Base-by-base conservation (phyloP, 345 rosid species). In the Linum usitatissimum region DNA sequence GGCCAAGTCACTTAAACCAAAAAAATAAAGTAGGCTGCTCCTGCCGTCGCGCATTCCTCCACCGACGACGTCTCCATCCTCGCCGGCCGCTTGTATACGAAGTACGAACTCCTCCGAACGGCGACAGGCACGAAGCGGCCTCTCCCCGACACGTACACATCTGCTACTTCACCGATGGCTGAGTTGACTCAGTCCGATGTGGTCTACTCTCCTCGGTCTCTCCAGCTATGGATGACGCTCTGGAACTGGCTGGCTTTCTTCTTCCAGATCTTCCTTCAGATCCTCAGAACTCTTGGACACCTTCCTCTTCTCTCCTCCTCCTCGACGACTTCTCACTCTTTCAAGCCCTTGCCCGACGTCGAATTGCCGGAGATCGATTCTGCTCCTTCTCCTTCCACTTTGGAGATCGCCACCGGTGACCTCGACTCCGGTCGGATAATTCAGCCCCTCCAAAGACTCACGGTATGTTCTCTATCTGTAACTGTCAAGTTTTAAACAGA, bases 131-230 rank as follows among this genome's bases (percentile, higher is more conserved):
- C 28, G 28, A 23, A 23, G 28, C 28, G 1, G 28, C 2, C 28
- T 23, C 28, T 23, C 28, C 2, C 1, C 28, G 1, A 23, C 28
- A 23, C 28, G 2, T 23, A 23, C 2, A 0, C 28, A 23, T 23
- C 28, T 23, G 28, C 28, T 23, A 23, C 28, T 23, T 23, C n/a
- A 6, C 20, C 1, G 12, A 91, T 91, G 97, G 94, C 83, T 64
- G 99, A 93, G 99, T 79, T 90, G 84, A 80, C 94, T 73, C 95
- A 80, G 85, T 53, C 84, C 70, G 97, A 91, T 73, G 89, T 78
- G n/a, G 90, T 79, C 30, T 81, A 81, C 75, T 77, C 96, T 55
- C 83, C 87, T 30, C 80, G 85, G 60, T 76, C 95, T 14, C 6
- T 67, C 62, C 89, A 83, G 65, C 66, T 82, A 18, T 86, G 91